These are phyloP conservation scores for Coemansia sp. DNA, from an alignment of 192 early-diverging fungal genomes.

Conservation along the genomic window DNA sequence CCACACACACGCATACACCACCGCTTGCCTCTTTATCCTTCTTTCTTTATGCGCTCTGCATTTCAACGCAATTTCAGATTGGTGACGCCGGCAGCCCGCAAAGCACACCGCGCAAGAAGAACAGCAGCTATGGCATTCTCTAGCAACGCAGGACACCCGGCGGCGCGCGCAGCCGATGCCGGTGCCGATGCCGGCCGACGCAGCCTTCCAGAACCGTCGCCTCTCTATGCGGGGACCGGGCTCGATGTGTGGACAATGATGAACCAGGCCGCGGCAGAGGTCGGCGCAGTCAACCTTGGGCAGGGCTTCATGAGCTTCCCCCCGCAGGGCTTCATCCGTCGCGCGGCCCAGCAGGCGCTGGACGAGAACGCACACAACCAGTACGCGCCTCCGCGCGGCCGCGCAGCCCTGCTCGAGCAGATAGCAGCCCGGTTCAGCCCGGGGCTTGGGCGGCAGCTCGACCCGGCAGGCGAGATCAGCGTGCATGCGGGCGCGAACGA, in stretches of 20 bases:
- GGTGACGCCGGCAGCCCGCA: neutral
- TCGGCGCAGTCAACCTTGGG: conserved; percentile 88
- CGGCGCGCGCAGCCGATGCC: neutral
- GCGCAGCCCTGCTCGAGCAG: conserved; percentile 61
- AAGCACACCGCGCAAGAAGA: neutral
- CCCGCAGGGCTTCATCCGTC: conserved; percentile 79
- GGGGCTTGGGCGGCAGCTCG: conserved; percentile 63
- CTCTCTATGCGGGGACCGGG: conserved; percentile 32
- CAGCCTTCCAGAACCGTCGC: conserved; percentile 23
- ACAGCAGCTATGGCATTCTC: neutral
- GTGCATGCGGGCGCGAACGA: conserved; percentile 90
- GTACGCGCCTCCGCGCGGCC: conserved; percentile 78
- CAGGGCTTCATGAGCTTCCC: conserved; percentile 89
- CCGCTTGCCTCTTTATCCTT: neutral
- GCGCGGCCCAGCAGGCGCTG: conserved; percentile 72
- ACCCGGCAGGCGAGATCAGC: conserved; percentile 78
- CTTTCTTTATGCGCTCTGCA: neutral
- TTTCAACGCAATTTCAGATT: neutral
- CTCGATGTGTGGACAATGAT: conserved; percentile 80
- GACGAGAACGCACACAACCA: conserved; percentile 68
- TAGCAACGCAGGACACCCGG: neutral
- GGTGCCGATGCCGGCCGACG: neutral
- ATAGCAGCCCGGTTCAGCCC: conserved; percentile 74
- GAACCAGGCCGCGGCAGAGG: conserved; percentile 77
- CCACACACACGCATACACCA: no score